A percentile compares a stretch with the other conserved stretches of the same genome.
phyloP scores from a whole-genome alignment of 2,329 filamentous ascomycete species.

The Phaeosphaeriaceae sp. region DNA sequence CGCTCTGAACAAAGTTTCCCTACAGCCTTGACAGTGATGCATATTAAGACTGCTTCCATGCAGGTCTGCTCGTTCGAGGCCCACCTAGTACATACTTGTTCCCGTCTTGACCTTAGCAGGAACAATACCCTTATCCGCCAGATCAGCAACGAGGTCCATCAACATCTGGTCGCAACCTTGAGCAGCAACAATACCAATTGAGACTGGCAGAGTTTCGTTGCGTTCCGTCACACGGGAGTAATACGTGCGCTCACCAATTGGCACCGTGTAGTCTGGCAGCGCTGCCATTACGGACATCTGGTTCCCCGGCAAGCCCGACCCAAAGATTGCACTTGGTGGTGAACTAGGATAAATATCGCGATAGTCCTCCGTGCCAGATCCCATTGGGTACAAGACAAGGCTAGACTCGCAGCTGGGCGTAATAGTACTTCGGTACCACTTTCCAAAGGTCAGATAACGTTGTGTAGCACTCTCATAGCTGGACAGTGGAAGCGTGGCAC shows the following conservation, averaged over 20 bases:
- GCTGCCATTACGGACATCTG: slow-evolving; percentile 16
- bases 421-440: slow-evolving; percentile 11
- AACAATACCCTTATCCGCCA: slow-evolving; percentile 15
- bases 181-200: slow-evolving; percentile 19
- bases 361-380: slow-evolving; percentile 12
- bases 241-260: slow-evolving; percentile 16
- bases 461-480: slow-evolving; percentile 12
- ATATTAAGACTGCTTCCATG: not conserved
- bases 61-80: not conserved
- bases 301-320: slow-evolving; percentile 8
- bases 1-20: not conserved
- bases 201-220: slow-evolving; percentile 19
- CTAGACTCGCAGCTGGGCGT: slow-evolving; percentile 15
- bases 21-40: not conserved
- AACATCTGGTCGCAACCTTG: slow-evolving; percentile 19
- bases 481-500: slow-evolving; percentile 8
- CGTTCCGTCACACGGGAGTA: slow-evolving; percentile 11
- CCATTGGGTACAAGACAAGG: slow-evolving; percentile 19
- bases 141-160: slow-evolving; percentile 15
- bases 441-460: slow-evolving; percentile 8
- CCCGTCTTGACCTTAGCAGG: slow-evolving; percentile 15
- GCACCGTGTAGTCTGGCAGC: slow-evolving; percentile 15
- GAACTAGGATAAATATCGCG: slow-evolving; percentile 9
- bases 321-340: slow-evolving; percentile 10
- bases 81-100: slow-evolving; percentile 9